Evolutionary conservation across 2,329 filamentous ascomycete genomes (phyloP).

Genomic region (Cladosporium oxysporum): DNA sequence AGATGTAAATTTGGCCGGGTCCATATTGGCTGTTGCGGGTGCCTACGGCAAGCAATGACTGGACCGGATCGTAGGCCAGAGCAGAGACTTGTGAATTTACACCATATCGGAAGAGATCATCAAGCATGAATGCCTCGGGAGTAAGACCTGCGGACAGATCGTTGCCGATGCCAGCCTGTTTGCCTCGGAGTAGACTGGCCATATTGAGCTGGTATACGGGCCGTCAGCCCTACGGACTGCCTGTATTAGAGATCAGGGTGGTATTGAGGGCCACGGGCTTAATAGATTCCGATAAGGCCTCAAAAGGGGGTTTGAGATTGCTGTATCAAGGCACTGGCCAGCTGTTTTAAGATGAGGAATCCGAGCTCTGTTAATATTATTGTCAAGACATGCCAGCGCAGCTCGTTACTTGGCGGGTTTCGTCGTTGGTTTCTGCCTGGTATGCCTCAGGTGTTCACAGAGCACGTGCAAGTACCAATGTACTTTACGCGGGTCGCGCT

Average conservation of each 20-base stretch:
- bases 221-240: conserved; percentile 17
- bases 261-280: background rate
- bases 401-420: conserved; percentile 2
- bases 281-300: background rate
- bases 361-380: conserved; percentile 2
- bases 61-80: conserved; percentile 87
- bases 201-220: conserved; percentile 50
- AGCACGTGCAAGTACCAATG: background rate
- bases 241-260: background rate
- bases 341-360: background rate
- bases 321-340: conserved; percentile 1
- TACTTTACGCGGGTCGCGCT: conserved; percentile 8
- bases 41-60: conserved; percentile 88
- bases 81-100: conserved; percentile 69
- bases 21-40: conserved; percentile 87
- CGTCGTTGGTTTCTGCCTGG: background rate
- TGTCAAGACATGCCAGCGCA: conserved; percentile 14
- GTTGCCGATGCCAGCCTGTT: conserved; percentile 89
- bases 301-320: background rate
- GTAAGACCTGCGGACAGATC: conserved; percentile 83
- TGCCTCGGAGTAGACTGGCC: conserved; percentile 85
- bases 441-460: background rate
- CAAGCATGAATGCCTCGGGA: conserved; percentile 75
- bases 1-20: conserved; percentile 82
- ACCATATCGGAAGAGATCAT: conserved; percentile 79